These are phyloP conservation scores for Nyctanthes arbortristis DNA, from an alignment of 257 asterid genomes.

Conservation along the genomic window DNA sequence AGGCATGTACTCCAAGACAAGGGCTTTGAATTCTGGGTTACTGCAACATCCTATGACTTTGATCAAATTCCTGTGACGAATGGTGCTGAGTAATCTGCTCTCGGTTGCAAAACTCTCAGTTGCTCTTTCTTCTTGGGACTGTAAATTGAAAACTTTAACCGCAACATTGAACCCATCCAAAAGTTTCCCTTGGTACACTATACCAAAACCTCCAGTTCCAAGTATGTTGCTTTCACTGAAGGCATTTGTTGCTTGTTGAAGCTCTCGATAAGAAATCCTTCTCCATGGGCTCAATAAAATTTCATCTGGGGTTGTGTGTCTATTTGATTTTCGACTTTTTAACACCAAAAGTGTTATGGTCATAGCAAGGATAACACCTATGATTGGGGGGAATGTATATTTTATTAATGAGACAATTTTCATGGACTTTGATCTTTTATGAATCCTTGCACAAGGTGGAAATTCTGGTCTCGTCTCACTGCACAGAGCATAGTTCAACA, in stretches of 20 bases:
- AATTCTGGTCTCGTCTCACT: neutral
- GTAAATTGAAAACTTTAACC: constrained; percentile 13
- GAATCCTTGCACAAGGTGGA: constrained; percentile 4
- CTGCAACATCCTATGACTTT: constrained; percentile 9
- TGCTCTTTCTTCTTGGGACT: neutral
- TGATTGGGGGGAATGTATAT: neutral
- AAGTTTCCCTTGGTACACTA: neutral
- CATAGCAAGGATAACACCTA: neutral
- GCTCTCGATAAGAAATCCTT: too few relatives aligned
- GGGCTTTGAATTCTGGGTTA: constrained; percentile 12
- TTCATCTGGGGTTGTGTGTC: too few relatives aligned
- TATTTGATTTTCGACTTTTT: neutral
- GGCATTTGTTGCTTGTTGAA: constrained; percentile 6
- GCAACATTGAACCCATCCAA: neutral
- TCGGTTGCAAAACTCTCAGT: constrained; percentile 3
- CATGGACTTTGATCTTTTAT: neutral
- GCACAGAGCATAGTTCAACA: constrained; percentile 11
- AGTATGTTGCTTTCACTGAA: neutral
- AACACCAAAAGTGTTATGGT: neutral
- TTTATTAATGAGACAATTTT: neutral
- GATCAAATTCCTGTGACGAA: constrained; percentile 16
- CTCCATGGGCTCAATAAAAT: too few relatives aligned
- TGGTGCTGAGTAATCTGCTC: constrained; percentile 1
- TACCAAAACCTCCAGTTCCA: neutral
- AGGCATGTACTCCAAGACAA: too few relatives aligned